Base-by-base conservation (phyloP, 1,284 basidiomycete species). In the Mycosarcoma maydis region DNA sequence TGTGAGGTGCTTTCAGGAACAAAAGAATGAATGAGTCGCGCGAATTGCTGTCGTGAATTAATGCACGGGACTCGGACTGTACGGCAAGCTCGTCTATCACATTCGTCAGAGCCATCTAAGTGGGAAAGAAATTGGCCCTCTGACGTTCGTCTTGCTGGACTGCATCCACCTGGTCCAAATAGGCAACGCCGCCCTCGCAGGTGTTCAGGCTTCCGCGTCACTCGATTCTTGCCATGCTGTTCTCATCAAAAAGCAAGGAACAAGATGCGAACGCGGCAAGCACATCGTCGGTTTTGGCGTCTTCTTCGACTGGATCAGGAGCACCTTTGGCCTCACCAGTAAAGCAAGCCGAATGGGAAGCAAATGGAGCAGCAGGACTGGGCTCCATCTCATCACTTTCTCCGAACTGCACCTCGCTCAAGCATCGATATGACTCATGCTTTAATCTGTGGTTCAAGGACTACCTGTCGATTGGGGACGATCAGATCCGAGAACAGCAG, bases 381-480 rank as follows among this genome's bases (percentile, higher is more conserved):
- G 69, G 69, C 1, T 55, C 64, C n/a, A 82, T 82, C 75, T 66
- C 77, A 4, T 82, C 80, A 4, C 85, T 95, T 24, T 87, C 90
- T 3, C 84, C 88, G 2, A 87, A 89, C 83, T 97, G 94, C 83
- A 96, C 94, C 4, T 90, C 90, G 0, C 86, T 94, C 53, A 97
- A 97, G 82, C 88, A 90, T 64, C 85, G 88, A 59, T 97, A 96
- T 82, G 94, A 97, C 82, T 84, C 89, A 0, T 97, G 94, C 85
- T 97, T 97, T 85, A 95, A 96, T 80, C 87, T 89, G 7, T 97
- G 94, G 94, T 94, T 97, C 77, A 92, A 94, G 80, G 91, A 91
- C 20, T 97, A 96, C 80, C 87, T 97, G 29, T 64, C 72, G 20
- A 66, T 76, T 32, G 59, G 71, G 1, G 77, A 75, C 64, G 41